phyloP scores from a whole-genome alignment of 2,329 filamentous ascomycete species.

The Cladophialophora psammophila region DNA sequence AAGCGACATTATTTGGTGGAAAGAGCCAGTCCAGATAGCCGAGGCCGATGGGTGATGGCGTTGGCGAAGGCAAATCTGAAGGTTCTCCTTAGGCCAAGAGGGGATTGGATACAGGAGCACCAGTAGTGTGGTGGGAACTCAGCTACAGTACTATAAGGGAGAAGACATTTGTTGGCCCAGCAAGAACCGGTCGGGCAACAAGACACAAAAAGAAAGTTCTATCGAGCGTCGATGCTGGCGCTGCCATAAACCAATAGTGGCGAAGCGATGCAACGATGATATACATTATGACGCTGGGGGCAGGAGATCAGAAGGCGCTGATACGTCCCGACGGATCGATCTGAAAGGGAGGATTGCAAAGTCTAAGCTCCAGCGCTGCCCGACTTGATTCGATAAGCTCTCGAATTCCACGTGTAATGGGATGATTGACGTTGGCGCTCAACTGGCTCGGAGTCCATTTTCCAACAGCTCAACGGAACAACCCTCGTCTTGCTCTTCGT shows the following conservation, averaged over 20 bases:
- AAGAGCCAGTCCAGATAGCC: slow-evolving; percentile 16
- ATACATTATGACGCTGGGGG: slow-evolving; percentile 21
- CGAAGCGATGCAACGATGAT: slow-evolving; percentile 24
- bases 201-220: slow-evolving; percentile 1
- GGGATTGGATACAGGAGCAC: not conserved
- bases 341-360: slow-evolving; percentile 9
- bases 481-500: not conserved
- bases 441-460: slow-evolving; percentile 1
- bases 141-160: slow-evolving; percentile 9
- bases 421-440: not conserved
- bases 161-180: not conserved
- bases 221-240: not conserved
- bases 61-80: slow-evolving; percentile 8
- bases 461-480: not conserved
- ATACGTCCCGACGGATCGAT: slow-evolving; percentile 23
- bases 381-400: slow-evolving; percentile 14
- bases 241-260: slow-evolving; percentile 2
- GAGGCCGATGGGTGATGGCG: slow-evolving; percentile 12
- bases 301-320: slow-evolving; percentile 25
- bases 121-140: not conserved
- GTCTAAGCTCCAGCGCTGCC: not conserved
- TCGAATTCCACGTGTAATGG: slow-evolving; percentile 13
- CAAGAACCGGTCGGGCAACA: not conserved
- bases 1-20: not conserved
- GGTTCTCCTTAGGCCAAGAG: slow-evolving; percentile 3